Evolutionary conservation across 495 filamentous ascomycete species (phyloP), one percentile per base, ranked within the genome.

Genomic region (Cercophora scortea): DNA sequence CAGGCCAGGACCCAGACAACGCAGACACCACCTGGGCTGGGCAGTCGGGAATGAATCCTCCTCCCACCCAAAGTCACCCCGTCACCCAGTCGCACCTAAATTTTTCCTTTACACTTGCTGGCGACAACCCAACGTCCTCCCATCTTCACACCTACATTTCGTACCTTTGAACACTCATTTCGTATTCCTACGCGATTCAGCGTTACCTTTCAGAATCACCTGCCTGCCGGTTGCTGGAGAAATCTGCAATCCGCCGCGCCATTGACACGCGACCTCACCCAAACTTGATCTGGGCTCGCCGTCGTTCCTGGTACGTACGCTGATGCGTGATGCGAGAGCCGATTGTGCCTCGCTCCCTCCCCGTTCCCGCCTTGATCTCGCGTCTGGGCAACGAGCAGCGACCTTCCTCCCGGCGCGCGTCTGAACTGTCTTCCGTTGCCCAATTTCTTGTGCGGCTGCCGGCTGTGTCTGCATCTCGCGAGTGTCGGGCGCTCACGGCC

Each of bases 181-280:
- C 57, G 55, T 60, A 68, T 66, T 61, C 34, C 43, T 66, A 66
- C 63, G 61, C 65, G 61, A 53, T 58, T 59, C 55, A 64, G 61
- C 61, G 56, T 64, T 61, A 62, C 54, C 50, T 53, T 60, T 56
- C 56, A 56, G 49, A 50, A 18, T 54, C 56, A 53, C 25, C 25
- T 13, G 13, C 52, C 38, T 50, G 45, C 48, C 53, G 54, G 51
- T 50, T 60, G 45, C 44, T 44, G 43, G 55, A 52, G 49, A 51
- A 42, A 43, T 39, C 47, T 55, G 54, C 54, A 53, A 16, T 50
- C 49, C 47, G 54, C 50, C 38, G 35, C 63, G 56, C 51, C 55
- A 49, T 60, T 53, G 51, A 58, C 51, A 61, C 61, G 62, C 62
- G 60, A 65, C 58, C 48, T 11, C 19, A 45, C 25, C 43, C 41